A percentile compares a stretch with the other conserved stretches of the same genome.
phyloP scores from a whole-genome alignment of 164 flowering plant species.

The Stephania japonica region DNA sequence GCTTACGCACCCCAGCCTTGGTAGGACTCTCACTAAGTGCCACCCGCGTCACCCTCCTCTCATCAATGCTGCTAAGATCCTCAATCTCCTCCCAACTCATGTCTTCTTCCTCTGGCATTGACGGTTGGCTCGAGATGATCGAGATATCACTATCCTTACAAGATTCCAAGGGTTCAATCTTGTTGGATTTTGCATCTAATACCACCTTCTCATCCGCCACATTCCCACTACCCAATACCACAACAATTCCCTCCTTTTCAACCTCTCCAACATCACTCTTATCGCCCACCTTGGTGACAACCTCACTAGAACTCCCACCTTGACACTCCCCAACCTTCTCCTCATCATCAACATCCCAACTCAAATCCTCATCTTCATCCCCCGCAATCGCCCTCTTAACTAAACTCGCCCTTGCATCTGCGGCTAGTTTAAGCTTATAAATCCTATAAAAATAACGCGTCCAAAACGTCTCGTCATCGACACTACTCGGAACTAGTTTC shows the following conservation, averaged over 20 bases:
- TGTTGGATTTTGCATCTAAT: constrained; percentile 10
- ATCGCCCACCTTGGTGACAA: neutral
- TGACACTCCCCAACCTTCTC: constrained; percentile 10
- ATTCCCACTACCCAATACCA: neutral
- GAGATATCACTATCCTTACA: constrained; percentile 62
- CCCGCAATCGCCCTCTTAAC: constrained; percentile 64
- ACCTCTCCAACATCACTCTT: neutral
- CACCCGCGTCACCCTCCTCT: constrained; percentile 28
- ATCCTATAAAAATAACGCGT: constrained; percentile 60
- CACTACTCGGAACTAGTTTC: constrained; percentile 45
- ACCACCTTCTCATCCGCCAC: constrained; percentile 1
- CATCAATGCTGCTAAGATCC: constrained; percentile 59
- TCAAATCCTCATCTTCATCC: constrained; percentile 76
- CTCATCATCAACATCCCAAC: constrained; percentile 78
- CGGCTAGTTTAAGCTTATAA: constrained; percentile 55
- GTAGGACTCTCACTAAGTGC: constrained; percentile 25
- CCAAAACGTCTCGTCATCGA: constrained; percentile 68
- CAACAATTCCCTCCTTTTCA: constrained; percentile 3
- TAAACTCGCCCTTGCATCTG: constrained; percentile 62
- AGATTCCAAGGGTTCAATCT: constrained; percentile 35
- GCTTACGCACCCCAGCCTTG: constrained; percentile 51
- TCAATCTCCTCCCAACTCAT: constrained; percentile 93
- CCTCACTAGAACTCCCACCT: constrained; percentile 5
- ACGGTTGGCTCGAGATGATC: constrained; percentile 51
- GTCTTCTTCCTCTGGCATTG: constrained; percentile 62